These are phyloP conservation scores for Diaporthe vexans DNA, from an alignment of 2,329 filamentous ascomycete genomes.

Conservation along the genomic window DNA sequence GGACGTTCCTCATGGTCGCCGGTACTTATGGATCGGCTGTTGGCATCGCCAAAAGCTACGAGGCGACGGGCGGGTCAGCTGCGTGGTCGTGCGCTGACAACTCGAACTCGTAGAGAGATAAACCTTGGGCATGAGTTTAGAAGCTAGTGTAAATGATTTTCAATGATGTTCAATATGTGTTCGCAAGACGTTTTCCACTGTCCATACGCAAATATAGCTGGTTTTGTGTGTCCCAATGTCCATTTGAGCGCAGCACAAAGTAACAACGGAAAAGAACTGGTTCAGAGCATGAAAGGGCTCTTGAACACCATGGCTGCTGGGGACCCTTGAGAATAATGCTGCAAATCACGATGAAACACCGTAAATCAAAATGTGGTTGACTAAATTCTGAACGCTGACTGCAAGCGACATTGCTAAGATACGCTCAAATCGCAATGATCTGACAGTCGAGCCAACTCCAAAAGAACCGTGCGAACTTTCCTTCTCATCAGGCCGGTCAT, in stretches of 20 bases:
- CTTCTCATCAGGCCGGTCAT: background rate
- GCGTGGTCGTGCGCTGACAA: slow-evolving; percentile 14
- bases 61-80: slow-evolving; percentile 3
- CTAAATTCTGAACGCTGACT: background rate
- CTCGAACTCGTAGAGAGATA: background rate
- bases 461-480: no score
- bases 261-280: background rate
- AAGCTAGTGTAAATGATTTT: background rate
- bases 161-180: background rate
- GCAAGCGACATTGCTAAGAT: no score
- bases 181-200: no score
- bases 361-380: background rate
- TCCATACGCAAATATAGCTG: fast-evolving
- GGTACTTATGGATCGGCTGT: slow-evolving; percentile 5
- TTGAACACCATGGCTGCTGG: no score
- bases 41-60: slow-evolving; percentile 8
- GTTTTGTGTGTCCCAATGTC: no score
- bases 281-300: background rate
- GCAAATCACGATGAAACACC: no score
- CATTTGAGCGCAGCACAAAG: background rate
- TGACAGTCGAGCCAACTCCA: background rate
- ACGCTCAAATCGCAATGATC: fast-evolving
- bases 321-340: no score
- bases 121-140: background rate
- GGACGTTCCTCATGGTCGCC: slow-evolving; percentile 13